A percentile compares a stretch with the other conserved stretches of the same genome.
Evolutionary conservation across 106 monocot species (phyloP).

Genomic region (Apostasia shenzhenica): DNA sequence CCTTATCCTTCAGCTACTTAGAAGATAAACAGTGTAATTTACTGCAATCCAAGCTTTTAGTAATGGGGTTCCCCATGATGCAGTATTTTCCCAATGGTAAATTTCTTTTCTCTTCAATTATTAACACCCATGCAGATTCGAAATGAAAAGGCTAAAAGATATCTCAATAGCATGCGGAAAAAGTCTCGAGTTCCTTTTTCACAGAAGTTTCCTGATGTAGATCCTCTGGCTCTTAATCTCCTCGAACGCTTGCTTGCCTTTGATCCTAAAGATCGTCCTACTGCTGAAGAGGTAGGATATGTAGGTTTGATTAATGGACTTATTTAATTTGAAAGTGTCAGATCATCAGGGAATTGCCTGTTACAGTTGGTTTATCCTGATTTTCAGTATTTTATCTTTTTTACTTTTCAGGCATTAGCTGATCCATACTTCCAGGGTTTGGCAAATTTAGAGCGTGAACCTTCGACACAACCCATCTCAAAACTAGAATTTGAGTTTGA

Average conservation of each 20-base stretch:
- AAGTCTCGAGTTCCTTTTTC: slow-evolving; percentile 48
- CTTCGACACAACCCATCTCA: slow-evolving; percentile 62
- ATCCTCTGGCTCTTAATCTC: slow-evolving; percentile 56
- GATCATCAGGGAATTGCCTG: neutral
- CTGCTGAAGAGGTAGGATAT: slow-evolving; percentile 59
- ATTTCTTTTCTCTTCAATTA: neutral
- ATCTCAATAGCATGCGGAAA: slow-evolving; percentile 59
- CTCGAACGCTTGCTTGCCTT: slow-evolving; percentile 63
- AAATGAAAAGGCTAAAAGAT: slow-evolving; percentile 73
- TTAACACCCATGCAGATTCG: slow-evolving; percentile 36
- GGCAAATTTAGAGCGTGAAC: slow-evolving; percentile 59
- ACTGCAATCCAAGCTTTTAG: too few relatives aligned
- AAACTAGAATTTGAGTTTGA: slow-evolving; percentile 86
- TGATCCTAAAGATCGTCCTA: slow-evolving; percentile 71
- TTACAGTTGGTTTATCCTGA: slow-evolving; percentile 4
- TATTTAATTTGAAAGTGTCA: neutral
- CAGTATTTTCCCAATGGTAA: neutral
- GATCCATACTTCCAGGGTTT: slow-evolving; percentile 68
- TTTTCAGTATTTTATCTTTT: neutral
- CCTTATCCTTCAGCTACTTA: neutral
- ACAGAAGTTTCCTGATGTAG: slow-evolving; percentile 52
- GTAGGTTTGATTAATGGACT: neutral
- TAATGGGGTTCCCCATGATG: neutral
- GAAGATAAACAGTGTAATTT: neutral
- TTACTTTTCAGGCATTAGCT: slow-evolving; percentile 41